Evolutionary conservation across 2,329 filamentous ascomycete species (phyloP), one percentile per base, ranked within the genome.

Genomic region (Ceratocystis ficicola): DNA sequence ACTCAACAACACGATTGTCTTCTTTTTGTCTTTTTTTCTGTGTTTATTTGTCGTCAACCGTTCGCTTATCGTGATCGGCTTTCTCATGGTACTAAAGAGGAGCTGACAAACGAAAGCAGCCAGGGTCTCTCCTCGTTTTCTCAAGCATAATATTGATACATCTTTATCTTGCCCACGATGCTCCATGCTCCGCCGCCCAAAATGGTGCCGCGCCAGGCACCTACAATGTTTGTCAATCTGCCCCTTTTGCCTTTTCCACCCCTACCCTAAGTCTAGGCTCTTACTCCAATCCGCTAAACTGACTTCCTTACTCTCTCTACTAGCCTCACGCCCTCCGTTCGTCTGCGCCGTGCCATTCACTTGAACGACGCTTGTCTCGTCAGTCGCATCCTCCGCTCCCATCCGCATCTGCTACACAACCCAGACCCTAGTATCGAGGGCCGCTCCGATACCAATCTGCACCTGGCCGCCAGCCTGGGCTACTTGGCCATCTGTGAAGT

Each of bases 401-500:
- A 93, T 72, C 88, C 87, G 0, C 73, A 77, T 20, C 83, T 87
- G 69, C 79, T 95, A 32, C 86, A 87, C 72, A 95, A 95, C 72
- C 89, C 90, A 1, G 89, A 95, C 74, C 82, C 83, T 70, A 83
- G 84, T 3, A 80, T 85, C 68, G 72, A 75, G 7, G 83, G 82
- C 62, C 85, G 89, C 70, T 88, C 87, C 74, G 94, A 95, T 77
- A 93, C 90, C 1, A 90, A 85, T 69, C 81, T 96, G 48, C 90
- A 95, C 74, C 81, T 95, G 1, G 89, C 90, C 55, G 88, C 88
- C 10, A 83, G 83, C 6, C 79, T 90, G 66, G 90, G 90, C 64
- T 83, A 87, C 72, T 78, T 84, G 6, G 77, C 85, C 60, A 86
- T 94, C 70, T 86, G 84, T 73, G 80, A 83, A 70, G 81, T 86